Conservation (phyloP, 2,329 filamentous ascomycete genomes). For the Xylariomycetidae sp. region DNA sequence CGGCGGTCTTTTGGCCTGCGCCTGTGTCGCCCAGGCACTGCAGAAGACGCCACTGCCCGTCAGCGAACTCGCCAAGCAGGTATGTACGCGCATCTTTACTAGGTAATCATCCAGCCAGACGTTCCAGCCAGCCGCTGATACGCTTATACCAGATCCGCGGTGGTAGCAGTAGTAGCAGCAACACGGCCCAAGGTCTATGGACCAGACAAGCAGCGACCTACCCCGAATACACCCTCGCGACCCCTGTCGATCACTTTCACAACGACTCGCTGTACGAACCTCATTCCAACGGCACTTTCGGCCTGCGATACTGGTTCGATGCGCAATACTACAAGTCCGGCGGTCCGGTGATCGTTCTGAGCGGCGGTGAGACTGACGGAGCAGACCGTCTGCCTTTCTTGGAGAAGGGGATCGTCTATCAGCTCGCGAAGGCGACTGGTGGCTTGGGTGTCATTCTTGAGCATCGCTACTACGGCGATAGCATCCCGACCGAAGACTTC, state of each 20-base stretch:
- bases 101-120: too few species aligned
- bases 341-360: constrained; percentile 75
- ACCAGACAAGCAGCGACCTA: constrained; percentile 24
- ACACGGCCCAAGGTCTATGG: constrained; percentile 7
- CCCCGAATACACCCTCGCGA: constrained; percentile 36
- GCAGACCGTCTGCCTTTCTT: constrained; percentile 62
- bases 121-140: too few species aligned
- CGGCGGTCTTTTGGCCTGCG: too few species aligned
- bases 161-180: constrained; percentile 2
- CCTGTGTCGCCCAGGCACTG: background rate
- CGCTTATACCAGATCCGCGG: constrained; percentile 17
- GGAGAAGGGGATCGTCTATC: constrained; percentile 71
- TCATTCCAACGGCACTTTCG: constrained; percentile 63
- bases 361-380: constrained; percentile 65
- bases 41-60: background rate
- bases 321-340: constrained; percentile 68
- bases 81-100: background rate
- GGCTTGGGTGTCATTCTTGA: constrained; percentile 79
- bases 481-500: constrained; percentile 64
- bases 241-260: constrained; percentile 76
- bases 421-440: constrained; percentile 64
- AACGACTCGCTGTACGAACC: constrained; percentile 75
- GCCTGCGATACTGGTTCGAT: constrained; percentile 81
- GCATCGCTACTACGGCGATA: constrained; percentile 81
- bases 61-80: background rate